Conservation (phyloP, 768 basidiomycete species). For the Leucocoprinus leucothites region DNA sequence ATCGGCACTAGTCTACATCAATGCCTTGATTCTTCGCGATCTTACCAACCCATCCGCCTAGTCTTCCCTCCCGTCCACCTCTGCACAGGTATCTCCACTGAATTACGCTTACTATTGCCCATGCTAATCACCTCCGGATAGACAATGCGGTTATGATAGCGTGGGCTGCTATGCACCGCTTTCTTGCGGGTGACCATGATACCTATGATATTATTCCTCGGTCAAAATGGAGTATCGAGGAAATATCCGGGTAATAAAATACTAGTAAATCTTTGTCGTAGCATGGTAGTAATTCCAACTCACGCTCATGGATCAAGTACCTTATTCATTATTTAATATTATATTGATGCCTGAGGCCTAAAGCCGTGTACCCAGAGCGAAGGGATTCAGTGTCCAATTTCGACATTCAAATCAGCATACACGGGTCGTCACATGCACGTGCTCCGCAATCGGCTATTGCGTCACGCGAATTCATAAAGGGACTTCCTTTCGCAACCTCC, state of each 20-base stretch:
- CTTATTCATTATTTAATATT: too few species aligned
- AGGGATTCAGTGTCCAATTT: too few species aligned
- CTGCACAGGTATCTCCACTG: constrained; percentile 66
- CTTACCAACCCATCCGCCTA: constrained; percentile 34
- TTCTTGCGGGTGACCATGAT: constrained; percentile 59
- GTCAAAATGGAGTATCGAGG: constrained; percentile 81
- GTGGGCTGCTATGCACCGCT: constrained; percentile 85
- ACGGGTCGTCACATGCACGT: constrained; percentile 6
- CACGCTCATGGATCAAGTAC: too few species aligned
- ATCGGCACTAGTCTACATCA: constrained; percentile 24
- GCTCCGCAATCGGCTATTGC: not conserved
- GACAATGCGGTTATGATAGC: constrained; percentile 98
- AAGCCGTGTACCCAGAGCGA: too few species aligned
- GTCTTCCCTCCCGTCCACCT: constrained; percentile 74
- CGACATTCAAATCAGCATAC: not conserved
- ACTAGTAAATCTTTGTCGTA: not conserved
- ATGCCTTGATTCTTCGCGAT: constrained; percentile 2
- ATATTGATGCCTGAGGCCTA: too few species aligned
- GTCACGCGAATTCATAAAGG: constrained; percentile 1
- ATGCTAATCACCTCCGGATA: constrained; percentile 22
- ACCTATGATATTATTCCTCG: constrained; percentile 57
- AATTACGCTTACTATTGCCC: not conserved
- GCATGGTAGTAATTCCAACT: too few species aligned
- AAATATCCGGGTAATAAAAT: constrained; percentile 21
- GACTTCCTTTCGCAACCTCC: not conserved